Percentiles rank a stretch among this genome's conserved stretches.
Conservation (phyloP, 2,329 filamentous ascomycete genomes). For the Sarocladium brachiariae region DNA sequence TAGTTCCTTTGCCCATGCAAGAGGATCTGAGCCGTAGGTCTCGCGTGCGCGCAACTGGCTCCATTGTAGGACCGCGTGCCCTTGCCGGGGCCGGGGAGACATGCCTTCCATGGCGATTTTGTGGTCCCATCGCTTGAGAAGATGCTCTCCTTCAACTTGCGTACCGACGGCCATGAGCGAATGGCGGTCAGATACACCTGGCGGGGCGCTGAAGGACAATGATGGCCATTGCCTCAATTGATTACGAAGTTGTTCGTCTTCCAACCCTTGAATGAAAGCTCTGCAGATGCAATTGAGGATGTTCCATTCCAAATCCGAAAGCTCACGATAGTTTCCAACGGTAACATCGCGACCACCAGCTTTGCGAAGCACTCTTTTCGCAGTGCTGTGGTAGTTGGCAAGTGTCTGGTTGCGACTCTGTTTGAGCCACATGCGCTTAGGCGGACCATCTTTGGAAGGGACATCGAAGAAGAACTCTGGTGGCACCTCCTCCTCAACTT, state of each 20-base stretch:
- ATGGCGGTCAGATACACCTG: conserved; percentile 27
- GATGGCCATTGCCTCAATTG: conserved; percentile 41
- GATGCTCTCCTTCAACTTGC: conserved; percentile 50
- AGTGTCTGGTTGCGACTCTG: conserved; percentile 37
- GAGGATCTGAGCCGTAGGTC: conserved; percentile 37
- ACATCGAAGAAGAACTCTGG: conserved; percentile 17
- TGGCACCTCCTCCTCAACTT: conserved; percentile 8
- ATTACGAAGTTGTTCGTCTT: conserved; percentile 36
- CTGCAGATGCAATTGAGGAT: conserved; percentile 45
- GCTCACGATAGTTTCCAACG: conserved; percentile 36
- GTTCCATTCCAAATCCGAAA: conserved; percentile 36
- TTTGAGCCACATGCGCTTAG: conserved; percentile 26
- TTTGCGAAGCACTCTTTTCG: conserved; percentile 43
- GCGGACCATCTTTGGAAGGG: conserved; percentile 13
- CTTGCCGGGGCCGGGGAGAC: conserved; percentile 20
- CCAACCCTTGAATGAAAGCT: conserved; percentile 49
- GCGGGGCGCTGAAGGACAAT: conserved; percentile 28
- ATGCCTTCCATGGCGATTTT: conserved; percentile 17
- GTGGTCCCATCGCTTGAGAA: conserved; percentile 28
- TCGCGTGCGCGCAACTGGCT: conserved; percentile 31
- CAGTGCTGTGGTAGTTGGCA: conserved; percentile 37
- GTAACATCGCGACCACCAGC: conserved; percentile 44
- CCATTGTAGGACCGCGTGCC: conserved; percentile 38
- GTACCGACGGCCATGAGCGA: conserved; percentile 47
- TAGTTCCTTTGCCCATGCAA: conserved; percentile 47